Base-by-base conservation (phyloP, 306 rosid species). In the Coriaria nepalensis region DNA sequence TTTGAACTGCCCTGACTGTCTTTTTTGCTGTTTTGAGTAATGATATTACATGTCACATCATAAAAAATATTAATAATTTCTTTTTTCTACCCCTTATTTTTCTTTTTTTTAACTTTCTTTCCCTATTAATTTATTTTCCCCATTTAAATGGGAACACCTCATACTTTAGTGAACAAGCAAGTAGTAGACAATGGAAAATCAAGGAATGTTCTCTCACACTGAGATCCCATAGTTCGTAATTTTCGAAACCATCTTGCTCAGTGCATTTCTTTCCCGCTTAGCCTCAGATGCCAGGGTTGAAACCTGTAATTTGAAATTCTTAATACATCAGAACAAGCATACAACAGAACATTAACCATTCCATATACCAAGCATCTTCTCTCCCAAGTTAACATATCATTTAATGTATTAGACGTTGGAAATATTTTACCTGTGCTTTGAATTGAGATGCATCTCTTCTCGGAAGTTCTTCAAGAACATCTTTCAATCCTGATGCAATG, bases 181-280 rank as follows among this genome's bases (percentile, higher is more conserved):
- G 29, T 20, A 20, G 29, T 20, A 20, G 29, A 20, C 2, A 20
- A 3, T 20, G 3, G 29, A 20, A 20, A 20, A 20, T 20, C 1
- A 3, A 20, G 29, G 29, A 20, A 20, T 20, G 29, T 55, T 52
- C 53, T 52, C 53, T 90, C 82, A 90, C 69, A 90, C 75, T 5
- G 97, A 79, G 66, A 84, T 79, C 49, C 97, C 97, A 52, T 77
- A 73, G 57, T 90, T 77, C 72, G 84, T 84, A 33, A 90, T 84
- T 78, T 79, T 81, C 20, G 82, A 53, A 64, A 90, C 64, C 76
- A 74, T 82, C 77, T 81, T 81, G 38, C 78, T 67, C 74, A 84
- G 62, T 37, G 69, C 59, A 14, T 45, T 73, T 62, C 81, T 81
- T 68, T 79, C 87, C 55, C 52, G 65, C 87, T 84, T 84, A 36